phyloP scores from a whole-genome alignment of 179 eudicot species.

The Sideroxylon spinosum region DNA sequence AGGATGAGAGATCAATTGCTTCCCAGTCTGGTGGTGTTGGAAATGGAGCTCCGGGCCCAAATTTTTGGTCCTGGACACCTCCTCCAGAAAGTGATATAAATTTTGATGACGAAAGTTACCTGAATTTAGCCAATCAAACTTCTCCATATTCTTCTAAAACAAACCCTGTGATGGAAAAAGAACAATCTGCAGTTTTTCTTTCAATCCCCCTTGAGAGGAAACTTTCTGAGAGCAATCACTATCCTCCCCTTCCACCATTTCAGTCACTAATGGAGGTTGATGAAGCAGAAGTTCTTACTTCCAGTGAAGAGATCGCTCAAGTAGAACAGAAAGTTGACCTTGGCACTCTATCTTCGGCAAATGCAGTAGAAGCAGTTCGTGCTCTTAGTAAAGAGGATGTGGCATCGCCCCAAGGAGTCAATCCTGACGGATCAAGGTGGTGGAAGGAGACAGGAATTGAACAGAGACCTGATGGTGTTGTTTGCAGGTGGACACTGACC shows the following conservation, averaged over 20 bases:
- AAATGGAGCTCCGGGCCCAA: constrained; percentile 66
- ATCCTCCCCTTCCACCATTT: constrained; percentile 64
- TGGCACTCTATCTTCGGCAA: constrained; percentile 47
- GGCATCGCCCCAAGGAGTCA: constrained; percentile 36
- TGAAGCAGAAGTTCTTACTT: constrained; percentile 25
- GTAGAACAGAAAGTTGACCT: constrained; percentile 39
- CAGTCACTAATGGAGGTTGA: constrained; percentile 61
- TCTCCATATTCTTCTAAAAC: constrained; percentile 24
- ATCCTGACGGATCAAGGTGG: constrained; percentile 77
- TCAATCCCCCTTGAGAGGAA: constrained; percentile 65
- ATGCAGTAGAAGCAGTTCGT: constrained; percentile 71
- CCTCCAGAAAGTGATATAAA: constrained; percentile 36
- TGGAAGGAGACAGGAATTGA: constrained; percentile 88
- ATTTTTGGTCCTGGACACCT: constrained; percentile 91
- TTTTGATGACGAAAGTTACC: constrained; percentile 16
- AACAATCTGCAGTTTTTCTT: constrained; percentile 38
- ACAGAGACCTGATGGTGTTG: constrained; percentile 65
- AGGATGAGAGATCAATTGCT: constrained; percentile 22
- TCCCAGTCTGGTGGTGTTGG: constrained; percentile 27
- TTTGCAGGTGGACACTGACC: constrained; percentile 71
- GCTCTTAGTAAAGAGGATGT: constrained; percentile 49
- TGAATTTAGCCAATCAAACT: constrained; percentile 28
- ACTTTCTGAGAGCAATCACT: constrained; percentile 28
- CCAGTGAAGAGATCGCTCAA: constrained; percentile 28
- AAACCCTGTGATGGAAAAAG: constrained; percentile 52